Evolutionary conservation across 495 filamentous ascomycete species (phyloP), one percentile per base, ranked within the genome.

Genomic region (Pseudoneurospora amorphoporcata): DNA sequence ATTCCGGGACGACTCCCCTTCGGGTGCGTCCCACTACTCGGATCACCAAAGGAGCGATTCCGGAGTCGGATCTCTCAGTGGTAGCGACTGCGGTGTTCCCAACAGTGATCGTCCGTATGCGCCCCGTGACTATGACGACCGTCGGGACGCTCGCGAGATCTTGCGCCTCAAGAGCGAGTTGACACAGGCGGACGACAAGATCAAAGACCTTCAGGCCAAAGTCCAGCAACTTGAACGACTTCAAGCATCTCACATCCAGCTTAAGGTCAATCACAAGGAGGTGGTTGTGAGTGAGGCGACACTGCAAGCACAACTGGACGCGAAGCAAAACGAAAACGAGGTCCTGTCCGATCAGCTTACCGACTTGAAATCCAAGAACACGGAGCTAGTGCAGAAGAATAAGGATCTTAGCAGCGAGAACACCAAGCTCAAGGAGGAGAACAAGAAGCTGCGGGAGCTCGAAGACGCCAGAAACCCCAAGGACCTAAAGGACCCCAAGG

Each of bases 331-430:
- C 79, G 93, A 94, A 1, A 92, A 97, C 70, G 92, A 97, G 77
- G 17, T 74, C 35, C 69, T 79, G 38, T 71, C 72, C 1, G 70
- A 75, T n/a, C 53, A 65, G 1, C 53, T 65, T 14, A 17, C 53
- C 53, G 53, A 65, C 23, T 6, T 65, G 4, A 65, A 65, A 5
- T 65, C 53, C 53, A 74, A 75, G 42, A 79, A 77, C 29, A 89
- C 93, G 72, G 93, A 95, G 91, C 83, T 87, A 23, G 93, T 95
- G 77, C 90, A 87, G 39, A 92, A 97, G 79, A 92, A 94, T 19
- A 97, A 96, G 84, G 91, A 91, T 73, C 86, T 95, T 19, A 86
- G 92, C 39, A 88, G 93, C 74, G 94, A 96, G 87, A 95, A 95
- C 73, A 92, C 94, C 77, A 88, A 95, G 38, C 86, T 97, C 6